These are phyloP conservation scores for Trypethelium eluteriae DNA, from an alignment of 495 filamentous ascomycete genomes.

Conservation along the genomic window DNA sequence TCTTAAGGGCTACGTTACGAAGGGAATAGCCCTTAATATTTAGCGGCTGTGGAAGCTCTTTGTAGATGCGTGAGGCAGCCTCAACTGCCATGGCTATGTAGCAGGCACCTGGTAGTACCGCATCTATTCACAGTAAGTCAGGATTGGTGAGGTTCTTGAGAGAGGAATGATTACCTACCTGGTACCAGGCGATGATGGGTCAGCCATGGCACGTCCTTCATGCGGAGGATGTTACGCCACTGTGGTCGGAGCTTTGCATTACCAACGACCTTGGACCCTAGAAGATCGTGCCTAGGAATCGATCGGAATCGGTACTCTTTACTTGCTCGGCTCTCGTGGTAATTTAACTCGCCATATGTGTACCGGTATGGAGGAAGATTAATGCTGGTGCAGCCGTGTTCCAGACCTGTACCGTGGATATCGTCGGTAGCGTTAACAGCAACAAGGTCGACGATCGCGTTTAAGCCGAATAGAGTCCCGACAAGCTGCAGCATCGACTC, in stretches of 20 bases:
- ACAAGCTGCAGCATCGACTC: background rate
- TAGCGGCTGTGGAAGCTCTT: background rate
- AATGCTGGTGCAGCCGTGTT: background rate
- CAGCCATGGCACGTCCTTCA: conserved; percentile 48
- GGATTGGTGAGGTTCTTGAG: too few relatives aligned
- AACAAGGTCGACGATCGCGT: background rate
- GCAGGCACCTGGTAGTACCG: too few relatives aligned
- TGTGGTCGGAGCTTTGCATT: conserved; percentile 42
- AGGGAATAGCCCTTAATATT: background rate
- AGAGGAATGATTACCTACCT: background rate
- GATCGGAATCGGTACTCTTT: conserved; percentile 42
- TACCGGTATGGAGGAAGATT: conserved; percentile 10
- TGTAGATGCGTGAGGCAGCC: background rate
- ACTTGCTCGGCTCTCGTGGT: conserved; percentile 35
- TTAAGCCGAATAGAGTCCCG: background rate
- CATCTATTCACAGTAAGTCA: too few relatives aligned
- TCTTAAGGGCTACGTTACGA: background rate
- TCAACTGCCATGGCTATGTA: background rate
- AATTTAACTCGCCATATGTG: background rate
- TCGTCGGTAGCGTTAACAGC: background rate
- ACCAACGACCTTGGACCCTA: conserved; percentile 45
- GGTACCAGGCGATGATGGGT: background rate
- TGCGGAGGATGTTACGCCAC: conserved; percentile 49
- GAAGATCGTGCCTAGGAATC: conserved; percentile 44
- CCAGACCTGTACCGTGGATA: background rate